Evolutionary conservation across 768 basidiomycete species (phyloP).

Genomic region (Naganishia onofrii): DNA sequence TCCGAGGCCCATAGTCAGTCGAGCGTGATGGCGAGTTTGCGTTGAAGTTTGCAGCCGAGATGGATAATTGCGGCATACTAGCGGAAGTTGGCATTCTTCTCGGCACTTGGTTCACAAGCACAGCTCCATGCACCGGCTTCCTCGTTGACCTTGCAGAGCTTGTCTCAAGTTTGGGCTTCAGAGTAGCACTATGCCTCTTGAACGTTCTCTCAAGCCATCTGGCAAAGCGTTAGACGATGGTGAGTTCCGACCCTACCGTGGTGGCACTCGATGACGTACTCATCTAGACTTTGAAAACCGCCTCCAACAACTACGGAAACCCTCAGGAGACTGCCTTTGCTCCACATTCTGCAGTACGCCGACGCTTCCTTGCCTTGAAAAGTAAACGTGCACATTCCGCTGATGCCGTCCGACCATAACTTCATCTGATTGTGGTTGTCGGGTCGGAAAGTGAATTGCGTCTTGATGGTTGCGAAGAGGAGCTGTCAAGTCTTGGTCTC

Average conservation of each 20-base stretch:
- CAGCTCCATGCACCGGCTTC: neutral
- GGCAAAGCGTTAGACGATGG: no score
- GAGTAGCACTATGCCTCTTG: neutral
- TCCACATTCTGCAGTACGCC: conserved; percentile 24
- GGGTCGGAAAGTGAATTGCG: conserved; percentile 5
- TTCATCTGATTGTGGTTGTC: conserved; percentile 14
- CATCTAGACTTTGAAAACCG: conserved; percentile 19
- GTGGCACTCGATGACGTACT: neutral
- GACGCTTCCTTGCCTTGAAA: conserved; percentile 16
- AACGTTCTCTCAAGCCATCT: conserved; percentile 21
- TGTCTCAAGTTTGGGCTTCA: neutral
- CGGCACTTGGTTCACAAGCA: neutral
- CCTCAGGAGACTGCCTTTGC: neutral
- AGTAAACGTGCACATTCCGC: conserved; percentile 17
- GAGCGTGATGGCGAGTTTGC: conserved; percentile 4
- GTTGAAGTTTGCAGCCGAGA: neutral
- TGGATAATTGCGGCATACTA: neutral
- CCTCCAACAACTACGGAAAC: conserved; percentile 12
- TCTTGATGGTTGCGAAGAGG: neutral
- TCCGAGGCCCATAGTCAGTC: neutral
- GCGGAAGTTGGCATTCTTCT: neutral
- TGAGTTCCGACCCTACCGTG: neutral
- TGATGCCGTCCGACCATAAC: conserved; percentile 16
- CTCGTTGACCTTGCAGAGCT: neutral
- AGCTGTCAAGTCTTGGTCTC: neutral